Conservation (phyloP, 352 stramenopile genomes). For the Discostella stelligera region DNA sequence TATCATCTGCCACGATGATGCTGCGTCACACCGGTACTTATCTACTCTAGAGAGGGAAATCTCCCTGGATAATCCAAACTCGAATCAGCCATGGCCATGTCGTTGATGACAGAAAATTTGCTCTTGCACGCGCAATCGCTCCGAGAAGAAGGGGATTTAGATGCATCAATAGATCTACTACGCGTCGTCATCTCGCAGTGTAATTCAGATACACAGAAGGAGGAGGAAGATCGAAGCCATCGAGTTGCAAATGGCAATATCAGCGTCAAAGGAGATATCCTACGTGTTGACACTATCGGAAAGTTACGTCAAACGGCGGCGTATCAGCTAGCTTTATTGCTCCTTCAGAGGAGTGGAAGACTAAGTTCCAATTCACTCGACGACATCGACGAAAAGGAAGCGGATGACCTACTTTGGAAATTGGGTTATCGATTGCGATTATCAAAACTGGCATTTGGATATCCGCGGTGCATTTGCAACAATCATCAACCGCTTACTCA, state of each 20-base stretch:
- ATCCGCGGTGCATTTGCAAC: slow-evolving; percentile 20
- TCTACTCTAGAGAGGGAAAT: no score
- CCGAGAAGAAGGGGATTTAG: slow-evolving; percentile 31
- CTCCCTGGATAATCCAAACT: background rate
- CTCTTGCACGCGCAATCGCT: slow-evolving; percentile 35
- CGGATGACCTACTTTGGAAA: slow-evolving; percentile 28
- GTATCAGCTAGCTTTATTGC: slow-evolving; percentile 41
- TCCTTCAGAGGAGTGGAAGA: slow-evolving; percentile 40
- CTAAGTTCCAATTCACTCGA: background rate
- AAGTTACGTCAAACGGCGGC: slow-evolving; percentile 22
- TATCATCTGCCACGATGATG: no score
- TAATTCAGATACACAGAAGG: slow-evolving; percentile 13
- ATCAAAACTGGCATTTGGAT: slow-evolving; percentile 38
- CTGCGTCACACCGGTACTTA: no score
- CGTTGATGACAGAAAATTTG: slow-evolving; percentile 44
- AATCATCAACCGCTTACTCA: background rate
- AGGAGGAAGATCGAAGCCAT: background rate
- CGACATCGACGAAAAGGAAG: slow-evolving; percentile 39
- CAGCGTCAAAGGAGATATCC: background rate
- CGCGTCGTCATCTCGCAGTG: slow-evolving; percentile 37
- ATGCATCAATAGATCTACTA: slow-evolving; percentile 38
- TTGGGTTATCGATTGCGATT: slow-evolving; percentile 40
- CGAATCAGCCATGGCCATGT: slow-evolving; percentile 14
- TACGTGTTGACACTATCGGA: background rate
- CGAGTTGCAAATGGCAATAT: background rate